Percentiles rank a stretch among this genome's conserved stretches.
These are phyloP conservation scores for Pseudofabraea citricarpa DNA, from an alignment of 2,329 filamentous ascomycete species.

Conservation along the genomic window DNA sequence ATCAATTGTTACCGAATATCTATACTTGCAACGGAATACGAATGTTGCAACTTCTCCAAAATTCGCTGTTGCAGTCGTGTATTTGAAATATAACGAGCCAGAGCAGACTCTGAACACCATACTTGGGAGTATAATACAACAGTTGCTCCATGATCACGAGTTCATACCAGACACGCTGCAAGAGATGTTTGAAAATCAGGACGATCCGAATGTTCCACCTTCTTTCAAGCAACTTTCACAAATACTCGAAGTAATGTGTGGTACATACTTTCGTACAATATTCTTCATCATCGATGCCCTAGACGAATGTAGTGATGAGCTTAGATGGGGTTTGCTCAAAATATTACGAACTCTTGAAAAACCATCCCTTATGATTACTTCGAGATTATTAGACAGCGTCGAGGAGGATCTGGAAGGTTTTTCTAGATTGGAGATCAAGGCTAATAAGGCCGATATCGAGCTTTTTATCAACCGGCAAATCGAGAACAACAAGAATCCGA, in stretches of 20 bases:
- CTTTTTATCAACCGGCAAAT: not conserved
- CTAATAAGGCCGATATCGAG: not conserved
- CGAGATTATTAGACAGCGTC: not conserved
- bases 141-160: not conserved
- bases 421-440: not conserved
- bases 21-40: not conserved
- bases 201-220: not conserved
- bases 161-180: not conserved
- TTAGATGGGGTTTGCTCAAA: not conserved
- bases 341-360: not conserved
- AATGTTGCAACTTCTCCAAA: not conserved
- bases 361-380: not conserved
- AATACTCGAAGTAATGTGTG: not conserved
- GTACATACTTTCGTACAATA: not conserved
- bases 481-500: not conserved
- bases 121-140: not conserved
- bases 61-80: too few species aligned
- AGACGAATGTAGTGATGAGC: slow-evolving; percentile 11
- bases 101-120: not conserved
- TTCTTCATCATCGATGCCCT: slow-evolving; percentile 17
- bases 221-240: not conserved
- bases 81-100: too few species aligned
- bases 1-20: not conserved
- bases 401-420: not conserved
- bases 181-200: not conserved